phyloP scores from a whole-genome alignment of 306 rosid species.

The Pachyrhizus erosus region DNA sequence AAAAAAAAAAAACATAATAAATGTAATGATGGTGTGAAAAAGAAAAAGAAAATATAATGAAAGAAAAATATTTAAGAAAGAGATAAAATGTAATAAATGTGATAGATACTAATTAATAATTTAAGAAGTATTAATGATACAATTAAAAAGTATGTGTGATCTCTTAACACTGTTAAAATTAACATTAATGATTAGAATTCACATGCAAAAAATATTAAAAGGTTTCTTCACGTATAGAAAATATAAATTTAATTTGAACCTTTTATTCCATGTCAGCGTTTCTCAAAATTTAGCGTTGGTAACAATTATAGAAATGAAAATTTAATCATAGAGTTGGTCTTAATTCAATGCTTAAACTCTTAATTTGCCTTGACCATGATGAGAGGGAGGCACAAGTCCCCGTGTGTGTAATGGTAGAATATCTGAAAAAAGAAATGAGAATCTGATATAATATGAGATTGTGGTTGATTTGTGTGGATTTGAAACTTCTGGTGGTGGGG shows the following conservation, averaged over 20 bases:
- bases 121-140: too few relatives aligned
- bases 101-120: too few relatives aligned
- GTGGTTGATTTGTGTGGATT: slow-evolving; percentile 63
- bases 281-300: background rate
- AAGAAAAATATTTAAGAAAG: too few relatives aligned
- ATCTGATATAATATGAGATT: slow-evolving; percentile 59
- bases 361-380: slow-evolving; percentile 31
- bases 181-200: too few relatives aligned
- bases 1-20: too few relatives aligned
- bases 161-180: too few relatives aligned
- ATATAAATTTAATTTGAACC: background rate
- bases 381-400: slow-evolving; percentile 57
- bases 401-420: slow-evolving; percentile 45
- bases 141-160: too few relatives aligned
- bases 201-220: too few relatives aligned
- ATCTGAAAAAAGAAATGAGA: slow-evolving; percentile 43
- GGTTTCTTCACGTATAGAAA: too few relatives aligned
- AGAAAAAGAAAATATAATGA: too few relatives aligned
- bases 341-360: background rate
- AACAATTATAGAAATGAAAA: background rate
- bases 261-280: background rate
- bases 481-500: slow-evolving; percentile 45
- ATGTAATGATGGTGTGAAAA: too few relatives aligned
- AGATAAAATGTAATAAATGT: too few relatives aligned
- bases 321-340: background rate